Base-by-base conservation (phyloP, 352 stramenopile species). In the Hyaloperonospora brassicae region DNA sequence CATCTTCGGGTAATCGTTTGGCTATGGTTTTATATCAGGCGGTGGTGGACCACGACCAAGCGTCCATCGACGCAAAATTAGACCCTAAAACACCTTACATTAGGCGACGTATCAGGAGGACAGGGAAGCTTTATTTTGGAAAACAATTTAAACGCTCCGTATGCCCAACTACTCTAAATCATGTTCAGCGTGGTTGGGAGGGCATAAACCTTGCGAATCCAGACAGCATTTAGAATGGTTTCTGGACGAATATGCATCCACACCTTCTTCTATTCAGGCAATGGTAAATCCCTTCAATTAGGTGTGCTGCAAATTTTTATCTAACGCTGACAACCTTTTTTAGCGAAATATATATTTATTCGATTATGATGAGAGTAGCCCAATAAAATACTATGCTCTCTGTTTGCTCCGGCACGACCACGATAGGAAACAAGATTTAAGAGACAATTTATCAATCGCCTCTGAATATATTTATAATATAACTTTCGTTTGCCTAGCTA, bases 211-310 rank as follows among this genome's bases (percentile, higher is more conserved):
- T 4, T 6, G 11, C 2, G 36, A 21, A 42, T 42, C 36, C 11
- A 42, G 0, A 4, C 5, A 42, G 4, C n/a, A 42, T 6, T 42
- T 4, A 2, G 2, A 42, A 21, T 21, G 11, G 36, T 17, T n/a
- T 42, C 36, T 14, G 4, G 1, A 5, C 87, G 64, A 0, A 34
- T 8, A 34, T 34, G 27, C 27, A 34, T 4, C 27, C 27, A 34
- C 0, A 34, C 27, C 27, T 8, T 34, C 27, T 8, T 9, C 27
- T 8, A 4, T 0, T 9, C 27, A 34, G 27, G 27, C 27, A 8
- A 9, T 8, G 4, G 4, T 34, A 4, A 8, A 34, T 4, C 27
- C 4, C 27, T 34, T 9, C 27, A 17, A 8, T 34, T 34, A 8
- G 27, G 27, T 4, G 0, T 34, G 27, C 8, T 9, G 8, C 8